A percentile compares a stretch with the other conserved stretches of the same genome.
Conservation (phyloP, 345 rosid genomes). For the Bretschneidera sinensis region DNA sequence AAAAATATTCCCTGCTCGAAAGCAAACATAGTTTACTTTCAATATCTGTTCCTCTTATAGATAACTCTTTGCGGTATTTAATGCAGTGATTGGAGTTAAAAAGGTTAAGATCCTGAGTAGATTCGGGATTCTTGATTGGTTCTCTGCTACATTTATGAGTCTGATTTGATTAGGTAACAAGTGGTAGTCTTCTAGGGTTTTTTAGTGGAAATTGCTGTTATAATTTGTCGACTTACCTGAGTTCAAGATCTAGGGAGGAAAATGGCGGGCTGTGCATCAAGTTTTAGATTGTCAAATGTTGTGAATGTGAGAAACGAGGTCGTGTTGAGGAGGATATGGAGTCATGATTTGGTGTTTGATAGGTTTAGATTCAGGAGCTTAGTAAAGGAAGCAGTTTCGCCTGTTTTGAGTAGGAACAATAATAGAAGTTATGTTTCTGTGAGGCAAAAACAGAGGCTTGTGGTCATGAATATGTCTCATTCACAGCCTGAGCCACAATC, state of each 20-base stretch:
- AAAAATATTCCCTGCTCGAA: too few relatives aligned
- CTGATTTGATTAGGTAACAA: too few relatives aligned
- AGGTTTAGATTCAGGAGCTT: slow-evolving; percentile 9
- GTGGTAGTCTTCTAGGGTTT: too few relatives aligned
- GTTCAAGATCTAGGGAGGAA: slow-evolving; percentile 11
- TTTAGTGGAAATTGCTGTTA: not conserved
- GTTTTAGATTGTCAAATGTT: slow-evolving; percentile 25
- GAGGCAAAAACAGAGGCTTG: slow-evolving; percentile 31
- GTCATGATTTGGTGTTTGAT: slow-evolving; percentile 17
- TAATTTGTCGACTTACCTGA: slow-evolving; percentile 28
- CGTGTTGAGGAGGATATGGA: slow-evolving; percentile 19
- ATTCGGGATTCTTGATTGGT: too few relatives aligned
- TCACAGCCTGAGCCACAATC: slow-evolving; percentile 33
- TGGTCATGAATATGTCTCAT: slow-evolving; percentile 36
- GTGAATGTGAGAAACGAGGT: slow-evolving; percentile 25
- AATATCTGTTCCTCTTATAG: too few relatives aligned
- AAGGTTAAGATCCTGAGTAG: too few relatives aligned
- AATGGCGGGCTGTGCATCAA: slow-evolving; percentile 45
- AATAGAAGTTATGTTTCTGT: slow-evolving; percentile 21
- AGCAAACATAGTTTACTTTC: too few relatives aligned
- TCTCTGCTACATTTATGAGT: too few relatives aligned
- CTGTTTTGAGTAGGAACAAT: not conserved
- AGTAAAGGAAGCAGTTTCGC: slow-evolving; percentile 2
- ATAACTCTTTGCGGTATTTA: too few relatives aligned
- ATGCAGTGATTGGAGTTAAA: too few relatives aligned